A percentile compares a stretch with the other conserved stretches of the same genome.
Conservation (phyloP, 345 rosid genomes). For the Citrus glauca region DNA sequence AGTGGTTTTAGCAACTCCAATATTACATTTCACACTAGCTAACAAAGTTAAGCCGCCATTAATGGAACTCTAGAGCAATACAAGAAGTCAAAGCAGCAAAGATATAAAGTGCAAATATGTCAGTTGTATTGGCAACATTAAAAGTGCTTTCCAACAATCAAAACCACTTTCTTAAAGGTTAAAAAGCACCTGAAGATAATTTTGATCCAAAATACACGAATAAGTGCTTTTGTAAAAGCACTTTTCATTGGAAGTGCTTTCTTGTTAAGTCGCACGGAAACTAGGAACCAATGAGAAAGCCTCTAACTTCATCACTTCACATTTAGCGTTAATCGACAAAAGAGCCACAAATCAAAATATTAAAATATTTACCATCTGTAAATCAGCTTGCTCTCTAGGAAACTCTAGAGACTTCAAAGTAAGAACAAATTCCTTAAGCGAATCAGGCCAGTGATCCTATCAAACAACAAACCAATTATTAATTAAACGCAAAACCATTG, state of each 20-base stretch:
- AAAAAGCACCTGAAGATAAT: background rate
- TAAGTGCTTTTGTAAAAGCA: background rate
- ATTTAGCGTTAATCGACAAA: background rate
- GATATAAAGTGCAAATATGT: background rate
- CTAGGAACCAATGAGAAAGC: background rate
- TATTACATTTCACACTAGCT: background rate
- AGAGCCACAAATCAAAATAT: background rate
- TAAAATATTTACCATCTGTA: constrained; percentile 37
- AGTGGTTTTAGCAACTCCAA: too few relatives aligned
- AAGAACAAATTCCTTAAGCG: constrained; percentile 62
- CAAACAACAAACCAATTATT: background rate
- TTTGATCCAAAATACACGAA: background rate
- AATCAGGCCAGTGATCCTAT: constrained; percentile 85
- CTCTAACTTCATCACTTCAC: background rate
- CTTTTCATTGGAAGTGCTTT: background rate
- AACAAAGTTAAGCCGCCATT: background rate
- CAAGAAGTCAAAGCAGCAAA: background rate
- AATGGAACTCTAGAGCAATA: background rate
- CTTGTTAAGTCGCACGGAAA: background rate
- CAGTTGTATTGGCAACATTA: background rate
- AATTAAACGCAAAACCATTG: background rate
- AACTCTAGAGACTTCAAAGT: constrained; percentile 59
- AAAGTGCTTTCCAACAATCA: background rate
- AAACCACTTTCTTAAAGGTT: background rate
- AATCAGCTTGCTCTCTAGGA: constrained; percentile 62